These are phyloP conservation scores for Penicillium longicatenatum DNA, from an alignment of 495 filamentous ascomycete species.

Conservation along the genomic window DNA sequence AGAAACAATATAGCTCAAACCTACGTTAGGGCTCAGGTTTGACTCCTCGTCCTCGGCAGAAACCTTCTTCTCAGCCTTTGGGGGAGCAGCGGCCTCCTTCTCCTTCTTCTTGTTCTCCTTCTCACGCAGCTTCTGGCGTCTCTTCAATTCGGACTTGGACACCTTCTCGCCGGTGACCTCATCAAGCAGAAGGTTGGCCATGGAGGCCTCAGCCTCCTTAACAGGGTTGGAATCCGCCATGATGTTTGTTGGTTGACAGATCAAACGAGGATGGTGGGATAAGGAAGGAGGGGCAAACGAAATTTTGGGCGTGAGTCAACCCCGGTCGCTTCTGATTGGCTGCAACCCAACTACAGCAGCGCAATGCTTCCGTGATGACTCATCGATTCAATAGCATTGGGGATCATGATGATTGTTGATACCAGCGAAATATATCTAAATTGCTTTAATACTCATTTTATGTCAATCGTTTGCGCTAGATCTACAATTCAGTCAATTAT, in stretches of 20 bases:
- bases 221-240: constrained; percentile 52
- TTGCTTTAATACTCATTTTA: not conserved
- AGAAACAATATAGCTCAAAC: constrained; percentile 23
- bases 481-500: not conserved
- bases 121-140: constrained; percentile 87
- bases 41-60: constrained; percentile 70
- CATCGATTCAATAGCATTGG: not conserved
- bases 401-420: not conserved
- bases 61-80: constrained; percentile 66
- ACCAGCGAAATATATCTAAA: not conserved
- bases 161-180: constrained; percentile 82
- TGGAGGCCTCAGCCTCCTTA: constrained; percentile 60
- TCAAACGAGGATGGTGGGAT: constrained; percentile 31
- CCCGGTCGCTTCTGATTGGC: constrained; percentile 35
- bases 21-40: constrained; percentile 87
- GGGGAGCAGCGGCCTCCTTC: constrained; percentile 75
- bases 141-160: constrained; percentile 93
- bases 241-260: constrained; percentile 24
- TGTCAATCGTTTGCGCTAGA: not conserved
- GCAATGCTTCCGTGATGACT: not conserved
- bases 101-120: constrained; percentile 85
- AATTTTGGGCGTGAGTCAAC: constrained; percentile 45
- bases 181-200: constrained; percentile 77
- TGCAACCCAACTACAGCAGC: constrained; percentile 12
- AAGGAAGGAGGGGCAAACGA: constrained; percentile 27